Percentiles rank a stretch among this genome's conserved stretches.
phyloP scores from a whole-genome alignment of 495 filamentous ascomycete genomes.

The Astrothelium subdiscretum region DNA sequence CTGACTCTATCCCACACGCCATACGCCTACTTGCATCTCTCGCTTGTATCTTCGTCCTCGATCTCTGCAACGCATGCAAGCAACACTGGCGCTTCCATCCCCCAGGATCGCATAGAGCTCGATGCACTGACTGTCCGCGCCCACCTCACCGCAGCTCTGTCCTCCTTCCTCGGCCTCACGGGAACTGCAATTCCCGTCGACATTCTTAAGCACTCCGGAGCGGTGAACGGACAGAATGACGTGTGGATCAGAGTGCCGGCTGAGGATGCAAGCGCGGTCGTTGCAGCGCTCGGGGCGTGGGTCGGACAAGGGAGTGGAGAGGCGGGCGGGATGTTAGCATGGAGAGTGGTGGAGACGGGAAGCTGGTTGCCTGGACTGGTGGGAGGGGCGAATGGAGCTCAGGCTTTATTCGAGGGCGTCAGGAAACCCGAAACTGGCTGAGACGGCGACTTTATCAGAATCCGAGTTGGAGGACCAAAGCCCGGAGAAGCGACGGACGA shows the following conservation, averaged over 20 bases:
- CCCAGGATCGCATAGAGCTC: constrained; percentile 22
- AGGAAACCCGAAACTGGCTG: neutral
- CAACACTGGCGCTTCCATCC: neutral
- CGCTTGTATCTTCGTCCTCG: neutral
- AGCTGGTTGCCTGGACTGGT: constrained; percentile 42
- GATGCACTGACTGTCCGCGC: constrained; percentile 66
- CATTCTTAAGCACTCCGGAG: constrained; percentile 52
- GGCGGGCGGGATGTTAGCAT: constrained; percentile 33
- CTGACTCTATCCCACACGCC: neutral
- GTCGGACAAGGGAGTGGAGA: constrained; percentile 31
- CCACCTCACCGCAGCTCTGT: constrained; percentile 60
- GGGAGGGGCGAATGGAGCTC: constrained; percentile 34
- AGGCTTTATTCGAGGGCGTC: constrained; percentile 7
- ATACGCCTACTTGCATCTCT: neutral
- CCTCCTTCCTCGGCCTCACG: constrained; percentile 67
- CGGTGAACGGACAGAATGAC: constrained; percentile 17
- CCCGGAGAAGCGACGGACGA: neutral
- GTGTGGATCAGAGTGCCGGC: constrained; percentile 68
- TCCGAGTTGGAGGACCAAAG: neutral
- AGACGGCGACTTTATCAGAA: neutral
- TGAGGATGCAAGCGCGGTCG: constrained; percentile 52
- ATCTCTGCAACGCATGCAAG: neutral
- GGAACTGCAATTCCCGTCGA: constrained; percentile 72
- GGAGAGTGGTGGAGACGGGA: constrained; percentile 45
- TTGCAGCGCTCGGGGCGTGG: constrained; percentile 56